phyloP scores from a whole-genome alignment of 495 filamentous ascomycete species.

The Xanthoparmelia taractica region DNA sequence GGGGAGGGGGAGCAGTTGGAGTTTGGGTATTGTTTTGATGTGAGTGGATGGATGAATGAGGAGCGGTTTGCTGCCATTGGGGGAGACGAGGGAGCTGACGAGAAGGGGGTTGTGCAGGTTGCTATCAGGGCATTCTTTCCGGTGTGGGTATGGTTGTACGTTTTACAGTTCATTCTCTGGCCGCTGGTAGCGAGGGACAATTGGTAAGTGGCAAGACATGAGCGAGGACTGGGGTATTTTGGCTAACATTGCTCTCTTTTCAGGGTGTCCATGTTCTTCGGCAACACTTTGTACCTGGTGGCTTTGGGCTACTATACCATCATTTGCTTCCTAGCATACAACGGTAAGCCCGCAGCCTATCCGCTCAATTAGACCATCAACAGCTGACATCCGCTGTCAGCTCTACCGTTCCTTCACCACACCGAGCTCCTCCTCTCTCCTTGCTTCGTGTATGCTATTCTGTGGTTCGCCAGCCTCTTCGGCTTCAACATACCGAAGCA shows the following conservation, averaged over 20 bases:
- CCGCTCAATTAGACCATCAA: neutral
- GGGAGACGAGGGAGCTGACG: conserved; percentile 3
- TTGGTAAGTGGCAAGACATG: conserved; percentile 34
- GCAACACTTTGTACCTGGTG: conserved; percentile 63
- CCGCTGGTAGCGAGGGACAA: conserved; percentile 49
- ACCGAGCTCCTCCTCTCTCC: conserved; percentile 63
- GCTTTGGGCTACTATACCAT: conserved; percentile 64
- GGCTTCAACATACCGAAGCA: conserved; percentile 48
- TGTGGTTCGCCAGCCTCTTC: conserved; percentile 58
- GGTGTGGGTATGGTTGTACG: conserved; percentile 64
- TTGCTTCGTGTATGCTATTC: conserved; percentile 49
- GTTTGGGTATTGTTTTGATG: conserved; percentile 76
- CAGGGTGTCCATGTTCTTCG: conserved; percentile 58
- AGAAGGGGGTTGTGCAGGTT: conserved; percentile 37
- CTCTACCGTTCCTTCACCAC: conserved; percentile 64
- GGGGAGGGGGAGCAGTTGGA: conserved; percentile 53
- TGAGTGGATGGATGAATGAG: conserved; percentile 31
- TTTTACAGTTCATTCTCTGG: conserved; percentile 64
- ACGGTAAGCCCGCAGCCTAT: conserved; percentile 34
- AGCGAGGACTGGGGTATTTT: neutral
- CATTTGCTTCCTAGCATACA: conserved; percentile 69
- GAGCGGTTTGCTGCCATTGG: too few relatives aligned
- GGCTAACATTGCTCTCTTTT: neutral
- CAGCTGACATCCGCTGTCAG: conserved; percentile 29
- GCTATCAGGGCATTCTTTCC: conserved; percentile 69